phyloP scores from a whole-genome alignment of 768 basidiomycete species.

The Rhodotorula taiwanensis region DNA sequence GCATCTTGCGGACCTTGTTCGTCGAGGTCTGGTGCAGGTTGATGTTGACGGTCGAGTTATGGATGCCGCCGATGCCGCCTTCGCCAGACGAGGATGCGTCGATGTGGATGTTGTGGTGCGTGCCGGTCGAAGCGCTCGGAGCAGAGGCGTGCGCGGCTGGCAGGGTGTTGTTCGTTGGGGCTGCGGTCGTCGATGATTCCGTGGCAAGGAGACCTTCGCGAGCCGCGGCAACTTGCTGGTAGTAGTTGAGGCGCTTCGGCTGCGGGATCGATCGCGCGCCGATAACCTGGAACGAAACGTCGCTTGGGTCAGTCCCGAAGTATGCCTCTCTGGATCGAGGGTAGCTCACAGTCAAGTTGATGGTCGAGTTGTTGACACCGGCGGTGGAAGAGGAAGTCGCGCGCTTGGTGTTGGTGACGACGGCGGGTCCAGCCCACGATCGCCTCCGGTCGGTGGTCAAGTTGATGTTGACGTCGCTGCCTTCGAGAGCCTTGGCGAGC shows the following conservation, averaged over 20 bases:
- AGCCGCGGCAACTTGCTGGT: background rate
- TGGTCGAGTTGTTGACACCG: conserved; percentile 36
- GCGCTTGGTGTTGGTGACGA: conserved; percentile 2
- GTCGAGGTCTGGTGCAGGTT: conserved; percentile 27
- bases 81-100: conserved; percentile 27
- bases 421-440: too few species aligned
- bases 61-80: conserved; percentile 25
- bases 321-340: too few species aligned
- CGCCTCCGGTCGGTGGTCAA: conserved; percentile 2
- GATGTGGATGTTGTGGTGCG: conserved; percentile 37
- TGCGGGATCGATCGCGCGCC: background rate
- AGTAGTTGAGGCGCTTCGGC: background rate
- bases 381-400: background rate
- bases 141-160: background rate
- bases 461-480: conserved; percentile 38
- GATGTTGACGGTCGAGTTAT: conserved; percentile 37
- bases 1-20: background rate
- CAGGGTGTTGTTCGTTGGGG: background rate
- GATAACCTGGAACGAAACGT: background rate
- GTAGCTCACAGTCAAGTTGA: conserved; percentile 33
- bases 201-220: background rate
- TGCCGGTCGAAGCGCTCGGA: too few species aligned
- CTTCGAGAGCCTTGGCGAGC: conserved; percentile 23
- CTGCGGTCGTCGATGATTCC: background rate
- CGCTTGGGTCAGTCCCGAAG: background rate